A percentile compares a stretch with the other conserved stretches of the same genome.
These are phyloP conservation scores for Monilinia fructicola DNA, from an alignment of 2,329 filamentous ascomycete genomes.

Conservation along the genomic window DNA sequence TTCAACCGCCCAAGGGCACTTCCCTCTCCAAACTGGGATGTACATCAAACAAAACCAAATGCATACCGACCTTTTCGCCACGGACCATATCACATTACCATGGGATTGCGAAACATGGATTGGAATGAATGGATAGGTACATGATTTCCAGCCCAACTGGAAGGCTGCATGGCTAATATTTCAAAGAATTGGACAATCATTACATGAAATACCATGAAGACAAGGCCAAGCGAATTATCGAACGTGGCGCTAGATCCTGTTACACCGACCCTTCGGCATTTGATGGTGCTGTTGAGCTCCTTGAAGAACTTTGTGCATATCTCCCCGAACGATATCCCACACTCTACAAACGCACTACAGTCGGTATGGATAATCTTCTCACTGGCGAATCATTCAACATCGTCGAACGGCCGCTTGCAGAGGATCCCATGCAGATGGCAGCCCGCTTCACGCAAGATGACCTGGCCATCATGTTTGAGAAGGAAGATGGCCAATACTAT, in stretches of 20 bases:
- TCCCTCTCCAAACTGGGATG: conserved; percentile 38
- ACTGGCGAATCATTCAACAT: conserved; percentile 74
- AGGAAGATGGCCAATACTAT: conserved; percentile 74
- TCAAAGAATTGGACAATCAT: conserved; percentile 72
- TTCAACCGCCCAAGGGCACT: conserved; percentile 39
- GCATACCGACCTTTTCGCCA: conserved; percentile 41
- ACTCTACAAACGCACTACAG: conserved; percentile 62
- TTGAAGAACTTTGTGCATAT: conserved; percentile 71
- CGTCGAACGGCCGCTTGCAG: conserved; percentile 58
- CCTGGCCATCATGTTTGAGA: conserved; percentile 79
- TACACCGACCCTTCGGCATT: conserved; percentile 68
- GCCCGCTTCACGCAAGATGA: conserved; percentile 78
- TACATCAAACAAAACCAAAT: conserved; percentile 39
- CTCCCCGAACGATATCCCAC: conserved; percentile 73
- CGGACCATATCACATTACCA: conserved; percentile 41
- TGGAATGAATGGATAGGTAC: conserved; percentile 42
- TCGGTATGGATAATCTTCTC: conserved; percentile 68
- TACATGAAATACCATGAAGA: conserved; percentile 70
- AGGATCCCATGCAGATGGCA: conserved; percentile 76
- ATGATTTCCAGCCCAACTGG: not conserved
- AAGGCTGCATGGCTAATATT: conserved; percentile 25
- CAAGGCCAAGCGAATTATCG: conserved; percentile 66
- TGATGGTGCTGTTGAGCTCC: conserved; percentile 70
- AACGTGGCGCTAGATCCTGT: conserved; percentile 67
- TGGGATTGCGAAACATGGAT: conserved; percentile 41